Evolutionary conservation across 1,139 yeast species (phyloP).

Genomic region (Geotrichum restrictum): DNA sequence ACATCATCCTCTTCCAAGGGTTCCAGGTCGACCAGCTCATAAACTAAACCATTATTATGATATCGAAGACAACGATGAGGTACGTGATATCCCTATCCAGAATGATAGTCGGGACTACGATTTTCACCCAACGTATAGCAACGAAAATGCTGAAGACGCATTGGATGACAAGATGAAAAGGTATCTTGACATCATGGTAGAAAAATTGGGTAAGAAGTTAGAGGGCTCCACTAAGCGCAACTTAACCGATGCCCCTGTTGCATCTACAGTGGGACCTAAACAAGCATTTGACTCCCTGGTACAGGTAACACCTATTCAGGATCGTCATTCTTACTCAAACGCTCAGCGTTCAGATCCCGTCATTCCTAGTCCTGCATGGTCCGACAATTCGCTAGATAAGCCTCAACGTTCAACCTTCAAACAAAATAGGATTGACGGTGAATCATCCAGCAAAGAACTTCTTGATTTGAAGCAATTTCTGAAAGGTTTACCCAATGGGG

Average conservation of each 20-base stretch:
- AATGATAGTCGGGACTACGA: neutral
- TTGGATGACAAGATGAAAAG: neutral
- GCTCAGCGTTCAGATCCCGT: neutral
- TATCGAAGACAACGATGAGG: constrained; percentile 2
- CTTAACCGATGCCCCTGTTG: neutral
- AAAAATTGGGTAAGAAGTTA: constrained; percentile 7
- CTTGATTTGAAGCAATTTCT: constrained; percentile 10
- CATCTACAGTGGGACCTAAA: neutral
- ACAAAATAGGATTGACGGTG: neutral
- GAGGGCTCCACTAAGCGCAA: neutral
- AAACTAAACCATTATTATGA: constrained; percentile 1
- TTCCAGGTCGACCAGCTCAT: neutral
- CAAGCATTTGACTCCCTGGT: neutral
- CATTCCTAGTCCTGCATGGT: constrained; percentile 7
- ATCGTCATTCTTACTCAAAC: neutral
- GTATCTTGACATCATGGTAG: constrained; percentile 7
- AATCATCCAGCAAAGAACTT: constrained; percentile 6
- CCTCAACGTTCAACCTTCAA: neutral
- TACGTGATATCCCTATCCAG: constrained; percentile 10
- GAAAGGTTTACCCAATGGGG: constrained; percentile 15
- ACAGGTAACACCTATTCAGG: constrained; percentile 1
- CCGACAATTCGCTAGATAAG: neutral
- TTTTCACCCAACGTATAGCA: neutral
- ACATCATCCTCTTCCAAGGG: constrained; percentile 4
- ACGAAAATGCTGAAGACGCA: neutral